Percentiles rank a stretch among this genome's conserved stretches.
Conservation (phyloP, 2,329 filamentous ascomycete species). For the Acephala macrosclerotiorum region DNA sequence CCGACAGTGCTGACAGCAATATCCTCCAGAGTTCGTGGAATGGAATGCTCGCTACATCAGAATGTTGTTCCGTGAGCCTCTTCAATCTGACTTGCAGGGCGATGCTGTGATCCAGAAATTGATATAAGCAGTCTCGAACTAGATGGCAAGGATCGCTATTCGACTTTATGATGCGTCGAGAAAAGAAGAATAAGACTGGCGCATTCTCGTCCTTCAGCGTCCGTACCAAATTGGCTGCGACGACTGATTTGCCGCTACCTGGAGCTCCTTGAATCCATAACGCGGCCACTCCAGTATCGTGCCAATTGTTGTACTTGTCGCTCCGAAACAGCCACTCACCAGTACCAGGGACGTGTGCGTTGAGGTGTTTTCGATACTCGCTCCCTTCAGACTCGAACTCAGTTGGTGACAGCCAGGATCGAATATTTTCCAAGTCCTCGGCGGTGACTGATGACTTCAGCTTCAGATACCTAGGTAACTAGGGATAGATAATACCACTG, state of each 20-base stretch:
- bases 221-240: constrained; percentile 42
- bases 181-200: constrained; percentile 48
- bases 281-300: constrained; percentile 45
- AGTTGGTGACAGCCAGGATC: constrained; percentile 27
- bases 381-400: constrained; percentile 26
- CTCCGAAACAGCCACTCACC: constrained; percentile 28
- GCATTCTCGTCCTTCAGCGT: constrained; percentile 27
- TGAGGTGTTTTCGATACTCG: constrained; percentile 31
- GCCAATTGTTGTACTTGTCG: constrained; percentile 30
- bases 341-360: constrained; percentile 24
- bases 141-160: constrained; percentile 41
- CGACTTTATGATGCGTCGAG: constrained; percentile 46
- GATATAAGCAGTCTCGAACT: constrained; percentile 45
- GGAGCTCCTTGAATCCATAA: constrained; percentile 53
- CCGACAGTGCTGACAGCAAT: too few species aligned
- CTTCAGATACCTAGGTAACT: too few species aligned
- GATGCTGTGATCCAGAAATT: constrained; percentile 43
- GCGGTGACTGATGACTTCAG: too few species aligned
- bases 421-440: too few species aligned
- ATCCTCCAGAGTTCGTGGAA: too few species aligned
- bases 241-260: constrained; percentile 52
- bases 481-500: too few species aligned
- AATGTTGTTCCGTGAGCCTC: too few species aligned
- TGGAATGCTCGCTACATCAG: too few species aligned
- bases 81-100: constrained; percentile 38